Conservation (phyloP, 2,329 filamentous ascomycete species). For the Colletotrichum sp. region DNA sequence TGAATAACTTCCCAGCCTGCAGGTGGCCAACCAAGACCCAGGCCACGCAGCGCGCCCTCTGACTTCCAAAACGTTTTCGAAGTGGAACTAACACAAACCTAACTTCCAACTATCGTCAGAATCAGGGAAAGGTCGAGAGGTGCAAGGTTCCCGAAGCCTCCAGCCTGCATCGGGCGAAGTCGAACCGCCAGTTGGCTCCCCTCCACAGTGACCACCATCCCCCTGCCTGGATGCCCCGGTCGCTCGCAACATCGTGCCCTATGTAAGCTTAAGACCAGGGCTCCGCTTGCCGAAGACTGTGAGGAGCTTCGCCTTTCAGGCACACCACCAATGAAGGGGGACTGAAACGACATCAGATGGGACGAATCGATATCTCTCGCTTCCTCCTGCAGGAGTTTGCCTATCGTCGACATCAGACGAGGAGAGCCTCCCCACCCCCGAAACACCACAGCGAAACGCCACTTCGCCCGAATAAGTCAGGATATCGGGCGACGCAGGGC, state of each 20-base stretch:
- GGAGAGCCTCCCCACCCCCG: background rate
- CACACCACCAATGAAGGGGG: background rate
- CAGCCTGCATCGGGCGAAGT: conserved; percentile 9
- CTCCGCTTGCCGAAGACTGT: background rate
- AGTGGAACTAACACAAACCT: conserved; percentile 1
- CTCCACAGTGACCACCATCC: background rate
- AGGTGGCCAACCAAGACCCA: background rate
- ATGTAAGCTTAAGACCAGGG: conserved; percentile 7
- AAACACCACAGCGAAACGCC: conserved; percentile 1
- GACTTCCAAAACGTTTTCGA: conserved; percentile 8
- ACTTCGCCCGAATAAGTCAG: background rate
- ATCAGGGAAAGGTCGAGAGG: background rate
- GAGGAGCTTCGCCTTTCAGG: background rate
- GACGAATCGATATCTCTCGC: background rate
- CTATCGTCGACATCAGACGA: background rate
- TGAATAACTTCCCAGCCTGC: background rate
- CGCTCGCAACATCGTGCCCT: background rate
- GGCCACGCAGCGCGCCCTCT: background rate
- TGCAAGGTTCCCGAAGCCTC: background rate
- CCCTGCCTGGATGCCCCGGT: background rate
- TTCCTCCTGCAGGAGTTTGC: conserved; percentile 1
- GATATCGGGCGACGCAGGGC: background rate
- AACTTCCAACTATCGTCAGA: background rate
- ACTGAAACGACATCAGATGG: conserved; percentile 8
- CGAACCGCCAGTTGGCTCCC: background rate